These are phyloP conservation scores for Hypoxylon lienhwacheense DNA, from an alignment of 495 filamentous ascomycete species.

Conservation along the genomic window DNA sequence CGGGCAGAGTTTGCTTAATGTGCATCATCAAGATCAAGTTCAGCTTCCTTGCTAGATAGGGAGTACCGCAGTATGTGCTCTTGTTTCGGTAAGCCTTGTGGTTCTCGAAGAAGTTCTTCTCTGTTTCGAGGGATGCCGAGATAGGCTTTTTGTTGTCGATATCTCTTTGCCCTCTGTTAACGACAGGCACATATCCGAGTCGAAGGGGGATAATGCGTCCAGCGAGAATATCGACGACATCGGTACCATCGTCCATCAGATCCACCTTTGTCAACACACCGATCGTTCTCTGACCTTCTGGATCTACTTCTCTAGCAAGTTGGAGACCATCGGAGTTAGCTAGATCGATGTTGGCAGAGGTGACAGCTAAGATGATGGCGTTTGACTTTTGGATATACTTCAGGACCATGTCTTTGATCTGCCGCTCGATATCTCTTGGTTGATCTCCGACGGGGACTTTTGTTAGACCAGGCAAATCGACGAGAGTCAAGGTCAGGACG, in stretches of 20 bases:
- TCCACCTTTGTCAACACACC: constrained; percentile 99
- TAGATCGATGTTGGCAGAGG: constrained; percentile 94
- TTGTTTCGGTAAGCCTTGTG: constrained; percentile 99
- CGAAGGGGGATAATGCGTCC: constrained; percentile 96
- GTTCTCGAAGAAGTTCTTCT: constrained; percentile 97
- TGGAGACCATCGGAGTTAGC: constrained; percentile 98
- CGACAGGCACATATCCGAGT: constrained; percentile 95
- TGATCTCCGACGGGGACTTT: constrained; percentile 99
- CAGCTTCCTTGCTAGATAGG: constrained; percentile 93
- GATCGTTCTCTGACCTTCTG: constrained; percentile 96
- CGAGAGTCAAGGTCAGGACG: constrained; percentile 94
- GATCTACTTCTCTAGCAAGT: constrained; percentile 94
- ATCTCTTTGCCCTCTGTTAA: constrained; percentile 98
- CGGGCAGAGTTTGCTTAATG: constrained; percentile 98
- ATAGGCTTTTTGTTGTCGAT: constrained; percentile 97
- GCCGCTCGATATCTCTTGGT: constrained; percentile 95
- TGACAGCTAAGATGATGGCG: constrained; percentile 96
- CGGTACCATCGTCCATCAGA: constrained; percentile 98
- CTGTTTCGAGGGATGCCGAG: constrained; percentile 86
- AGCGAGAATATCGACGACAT: constrained; percentile 98
- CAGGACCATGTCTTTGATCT: constrained; percentile 98
- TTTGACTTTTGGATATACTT: constrained; percentile 99
- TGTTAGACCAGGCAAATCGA: constrained; percentile 95
- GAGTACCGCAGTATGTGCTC: constrained; percentile 96
- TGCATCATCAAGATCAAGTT: constrained; percentile 99